phyloP scores from a whole-genome alignment of 2,329 filamentous ascomycete species.

The Neopestalotiopsis sp. region DNA sequence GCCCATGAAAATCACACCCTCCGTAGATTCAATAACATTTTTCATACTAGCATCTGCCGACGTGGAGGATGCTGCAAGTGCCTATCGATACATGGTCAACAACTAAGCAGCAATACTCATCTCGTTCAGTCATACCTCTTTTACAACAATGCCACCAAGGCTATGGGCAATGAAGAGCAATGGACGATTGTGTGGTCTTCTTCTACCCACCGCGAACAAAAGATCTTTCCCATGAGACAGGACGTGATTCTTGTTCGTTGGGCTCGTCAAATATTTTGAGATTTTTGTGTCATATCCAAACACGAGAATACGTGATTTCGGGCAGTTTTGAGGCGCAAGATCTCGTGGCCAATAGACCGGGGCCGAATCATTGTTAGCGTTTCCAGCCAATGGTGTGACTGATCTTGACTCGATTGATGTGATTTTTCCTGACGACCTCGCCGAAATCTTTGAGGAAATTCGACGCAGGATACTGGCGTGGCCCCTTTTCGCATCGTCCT shows the following conservation, averaged over 20 bases:
- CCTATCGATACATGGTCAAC: too few relatives aligned
- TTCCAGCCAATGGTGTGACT: too few relatives aligned
- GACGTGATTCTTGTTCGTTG: conserved; percentile 2
- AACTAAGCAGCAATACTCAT: too few relatives aligned
- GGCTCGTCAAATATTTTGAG: neutral
- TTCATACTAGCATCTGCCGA: too few relatives aligned
- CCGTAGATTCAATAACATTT: conserved; percentile 20
- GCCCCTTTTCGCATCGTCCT: too few relatives aligned
- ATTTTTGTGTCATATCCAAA: conserved; percentile 15
- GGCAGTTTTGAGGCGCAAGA: neutral
- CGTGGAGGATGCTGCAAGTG: neutral
- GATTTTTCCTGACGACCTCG: too few relatives aligned
- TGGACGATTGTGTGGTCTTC: neutral
- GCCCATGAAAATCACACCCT: conserved; percentile 24
- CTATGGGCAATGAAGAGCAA: neutral
- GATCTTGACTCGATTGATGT: too few relatives aligned
- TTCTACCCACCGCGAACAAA: neutral
- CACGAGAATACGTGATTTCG: conserved; percentile 3
- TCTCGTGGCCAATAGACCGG: conserved; percentile 7
- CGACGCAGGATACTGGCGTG: too few relatives aligned
- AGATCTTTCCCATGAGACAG: conserved; percentile 10
- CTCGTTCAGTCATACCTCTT: too few relatives aligned
- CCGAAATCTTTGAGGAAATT: neutral
- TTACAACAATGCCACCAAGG: neutral
- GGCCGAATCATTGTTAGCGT: neutral